These are phyloP conservation scores for Solanum clarkiae DNA, from an alignment of 257 asterid species.

Conservation along the genomic window DNA sequence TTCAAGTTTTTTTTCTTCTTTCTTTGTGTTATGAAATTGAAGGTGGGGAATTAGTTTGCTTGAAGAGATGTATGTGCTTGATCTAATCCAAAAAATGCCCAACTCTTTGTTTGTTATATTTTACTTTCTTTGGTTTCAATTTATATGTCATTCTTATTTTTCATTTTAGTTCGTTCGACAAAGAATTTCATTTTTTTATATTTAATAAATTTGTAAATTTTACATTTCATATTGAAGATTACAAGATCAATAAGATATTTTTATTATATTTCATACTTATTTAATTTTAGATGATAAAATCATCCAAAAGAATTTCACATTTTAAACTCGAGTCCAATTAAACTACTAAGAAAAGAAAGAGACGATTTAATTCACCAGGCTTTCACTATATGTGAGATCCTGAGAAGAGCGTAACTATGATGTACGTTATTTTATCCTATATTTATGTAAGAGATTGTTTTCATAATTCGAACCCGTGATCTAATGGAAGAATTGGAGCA, in stretches of 20 bases:
- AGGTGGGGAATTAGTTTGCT: not conserved
- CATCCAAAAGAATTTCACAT: not conserved
- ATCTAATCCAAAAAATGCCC: not conserved
- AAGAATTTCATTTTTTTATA: not conserved
- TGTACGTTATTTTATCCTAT: rapidly evolving
- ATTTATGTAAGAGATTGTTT: not conserved
- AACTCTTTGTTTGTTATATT: not conserved
- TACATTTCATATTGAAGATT: not conserved
- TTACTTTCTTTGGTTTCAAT: not conserved
- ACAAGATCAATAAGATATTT: not conserved
- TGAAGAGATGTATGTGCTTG: not conserved
- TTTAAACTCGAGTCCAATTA: not conserved
- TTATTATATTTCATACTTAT: not conserved
- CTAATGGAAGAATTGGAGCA: too few species aligned
- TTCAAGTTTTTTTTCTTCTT: not conserved
- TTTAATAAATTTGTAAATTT: not conserved
- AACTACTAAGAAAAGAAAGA: not conserved
- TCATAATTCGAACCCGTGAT: not conserved
- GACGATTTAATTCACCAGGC: rapidly evolving
- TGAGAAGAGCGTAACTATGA: rapidly evolving
- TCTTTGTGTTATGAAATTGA: not conserved
- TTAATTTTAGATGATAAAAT: not conserved
- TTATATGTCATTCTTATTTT: not conserved
- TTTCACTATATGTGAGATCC: rapidly evolving
- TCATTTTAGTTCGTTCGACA: not conserved